These are phyloP conservation scores for Arachnomyces sp. DNA, from an alignment of 2,329 filamentous ascomycete species.

Conservation along the genomic window DNA sequence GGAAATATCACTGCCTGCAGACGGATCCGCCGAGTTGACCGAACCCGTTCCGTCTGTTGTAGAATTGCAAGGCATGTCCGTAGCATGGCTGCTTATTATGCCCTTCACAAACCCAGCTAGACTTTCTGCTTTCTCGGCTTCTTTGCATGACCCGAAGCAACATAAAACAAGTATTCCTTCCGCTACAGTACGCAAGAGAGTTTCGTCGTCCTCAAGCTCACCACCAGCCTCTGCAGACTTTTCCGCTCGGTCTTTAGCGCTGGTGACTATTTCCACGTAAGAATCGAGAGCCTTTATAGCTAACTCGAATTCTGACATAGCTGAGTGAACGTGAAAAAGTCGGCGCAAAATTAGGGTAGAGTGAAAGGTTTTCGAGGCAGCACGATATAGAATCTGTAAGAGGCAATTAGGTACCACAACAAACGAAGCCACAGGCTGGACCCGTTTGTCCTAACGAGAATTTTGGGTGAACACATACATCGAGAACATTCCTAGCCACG, in stretches of 20 bases:
- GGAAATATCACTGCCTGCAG: slow-evolving; percentile 39
- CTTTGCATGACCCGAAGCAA: slow-evolving; percentile 66
- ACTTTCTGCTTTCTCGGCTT: slow-evolving; percentile 70
- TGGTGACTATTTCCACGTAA: slow-evolving; percentile 80
- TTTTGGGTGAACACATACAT: slow-evolving; percentile 34
- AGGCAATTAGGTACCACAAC: slow-evolving; percentile 12
- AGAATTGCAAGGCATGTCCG: not conserved
- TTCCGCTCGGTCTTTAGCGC: slow-evolving; percentile 73
- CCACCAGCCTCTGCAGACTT: slow-evolving; percentile 58
- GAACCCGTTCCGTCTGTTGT: slow-evolving; percentile 12
- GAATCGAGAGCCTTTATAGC: slow-evolving; percentile 87
- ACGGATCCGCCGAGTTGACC: slow-evolving; percentile 2
- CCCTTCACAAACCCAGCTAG: slow-evolving; percentile 58
- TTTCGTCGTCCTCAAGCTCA: slow-evolving; percentile 71
- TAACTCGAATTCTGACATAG: slow-evolving; percentile 84
- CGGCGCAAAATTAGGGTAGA: slow-evolving; percentile 81
- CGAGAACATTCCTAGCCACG: slow-evolving; percentile 68
- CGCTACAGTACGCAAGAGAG: slow-evolving; percentile 67
- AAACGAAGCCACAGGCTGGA: not conserved
- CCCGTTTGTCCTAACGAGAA: not conserved
- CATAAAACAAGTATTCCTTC: slow-evolving; percentile 75
- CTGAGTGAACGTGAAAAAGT: slow-evolving; percentile 79
- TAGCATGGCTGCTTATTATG: slow-evolving; percentile 13
- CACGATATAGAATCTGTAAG: slow-evolving; percentile 69
- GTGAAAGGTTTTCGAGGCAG: slow-evolving; percentile 89